These are phyloP conservation scores for Xylariaceae sp. DNA, from an alignment of 2,329 filamentous ascomycete genomes.

Conservation along the genomic window DNA sequence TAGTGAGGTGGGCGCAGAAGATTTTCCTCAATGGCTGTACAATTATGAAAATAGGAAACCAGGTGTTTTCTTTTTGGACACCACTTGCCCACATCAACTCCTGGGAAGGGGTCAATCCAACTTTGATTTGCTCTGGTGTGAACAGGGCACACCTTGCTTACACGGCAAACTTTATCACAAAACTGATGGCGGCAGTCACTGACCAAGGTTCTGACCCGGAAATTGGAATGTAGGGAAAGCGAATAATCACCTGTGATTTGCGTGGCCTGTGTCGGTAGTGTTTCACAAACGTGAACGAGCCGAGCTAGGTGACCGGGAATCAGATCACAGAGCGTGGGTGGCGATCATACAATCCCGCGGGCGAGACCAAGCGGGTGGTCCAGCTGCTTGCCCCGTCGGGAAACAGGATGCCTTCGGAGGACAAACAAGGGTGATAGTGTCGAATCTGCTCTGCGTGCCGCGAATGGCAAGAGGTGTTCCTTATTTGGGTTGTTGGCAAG, in stretches of 20 bases:
- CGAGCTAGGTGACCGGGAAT: slow-evolving; percentile 17
- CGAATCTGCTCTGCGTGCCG: neutral
- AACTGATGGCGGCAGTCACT: slow-evolving; percentile 2
- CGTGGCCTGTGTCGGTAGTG: slow-evolving; percentile 26
- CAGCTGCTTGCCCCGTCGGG: slow-evolving; percentile 4
- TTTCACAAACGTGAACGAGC: slow-evolving; percentile 27
- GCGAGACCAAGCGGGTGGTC: slow-evolving; percentile 5
- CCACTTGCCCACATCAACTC: no score
- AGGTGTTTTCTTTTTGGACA: no score
- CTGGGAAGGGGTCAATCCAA: no score
- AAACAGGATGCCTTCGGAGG: neutral
- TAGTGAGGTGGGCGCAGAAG: no score
- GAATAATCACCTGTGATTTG: slow-evolving; percentile 22
- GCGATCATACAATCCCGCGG: slow-evolving; percentile 23
- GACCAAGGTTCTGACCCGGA: slow-evolving; percentile 9
- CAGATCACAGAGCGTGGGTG: slow-evolving; percentile 23
- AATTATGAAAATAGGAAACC: no score
- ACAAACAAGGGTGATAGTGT: neutral
- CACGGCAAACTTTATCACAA: neutral
- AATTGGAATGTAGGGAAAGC: slow-evolving; percentile 16
- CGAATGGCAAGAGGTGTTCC: neutral
- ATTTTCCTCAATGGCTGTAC: no score
- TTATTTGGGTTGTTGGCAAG: slow-evolving; percentile 4
- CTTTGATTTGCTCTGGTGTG: no score
- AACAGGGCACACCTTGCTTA: no score